These are phyloP conservation scores for Aureobasidium sp. DNA, from an alignment of 2,329 filamentous ascomycete genomes.

Conservation along the genomic window DNA sequence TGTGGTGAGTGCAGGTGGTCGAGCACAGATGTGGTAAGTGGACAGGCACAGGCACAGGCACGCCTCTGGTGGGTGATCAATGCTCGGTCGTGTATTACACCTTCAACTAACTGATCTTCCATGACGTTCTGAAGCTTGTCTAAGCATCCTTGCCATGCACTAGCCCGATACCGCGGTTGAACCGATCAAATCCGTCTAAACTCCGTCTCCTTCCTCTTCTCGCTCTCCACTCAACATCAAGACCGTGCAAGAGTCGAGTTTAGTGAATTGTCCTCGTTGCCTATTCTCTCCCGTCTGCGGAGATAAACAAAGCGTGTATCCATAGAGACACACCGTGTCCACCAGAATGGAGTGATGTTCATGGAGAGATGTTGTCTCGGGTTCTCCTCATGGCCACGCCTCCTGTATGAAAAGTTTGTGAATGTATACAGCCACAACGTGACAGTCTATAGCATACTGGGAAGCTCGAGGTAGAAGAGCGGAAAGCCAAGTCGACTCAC, in stretches of 20 bases:
- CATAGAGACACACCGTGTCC: too few species aligned
- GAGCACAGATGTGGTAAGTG: neutral
- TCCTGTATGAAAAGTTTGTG: too few species aligned
- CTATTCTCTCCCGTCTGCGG: too few species aligned
- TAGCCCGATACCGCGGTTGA: neutral
- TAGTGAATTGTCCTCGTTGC: too few species aligned
- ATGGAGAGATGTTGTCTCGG: too few species aligned
- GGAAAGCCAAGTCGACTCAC: too few species aligned
- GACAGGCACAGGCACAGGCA: neutral
- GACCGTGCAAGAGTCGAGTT: too few species aligned
- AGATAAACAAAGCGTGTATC: neutral
- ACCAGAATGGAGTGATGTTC: too few species aligned
- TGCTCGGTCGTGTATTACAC: slow-evolving; percentile 10
- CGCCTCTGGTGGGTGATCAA: neutral
- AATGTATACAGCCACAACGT: too few species aligned
- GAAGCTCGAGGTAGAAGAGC: too few species aligned
- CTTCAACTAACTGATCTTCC: slow-evolving; percentile 6
- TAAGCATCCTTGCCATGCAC: slow-evolving; percentile 24
- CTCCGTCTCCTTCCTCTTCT: neutral
- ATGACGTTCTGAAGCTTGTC: slow-evolving; percentile 34
- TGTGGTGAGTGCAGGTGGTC: neutral
- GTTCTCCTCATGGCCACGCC: too few species aligned
- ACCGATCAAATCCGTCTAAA: neutral
- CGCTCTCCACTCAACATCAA: neutral
- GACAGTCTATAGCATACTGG: too few species aligned